Conservation (phyloP, 768 basidiomycete species). For the Scleroderma bovista region DNA sequence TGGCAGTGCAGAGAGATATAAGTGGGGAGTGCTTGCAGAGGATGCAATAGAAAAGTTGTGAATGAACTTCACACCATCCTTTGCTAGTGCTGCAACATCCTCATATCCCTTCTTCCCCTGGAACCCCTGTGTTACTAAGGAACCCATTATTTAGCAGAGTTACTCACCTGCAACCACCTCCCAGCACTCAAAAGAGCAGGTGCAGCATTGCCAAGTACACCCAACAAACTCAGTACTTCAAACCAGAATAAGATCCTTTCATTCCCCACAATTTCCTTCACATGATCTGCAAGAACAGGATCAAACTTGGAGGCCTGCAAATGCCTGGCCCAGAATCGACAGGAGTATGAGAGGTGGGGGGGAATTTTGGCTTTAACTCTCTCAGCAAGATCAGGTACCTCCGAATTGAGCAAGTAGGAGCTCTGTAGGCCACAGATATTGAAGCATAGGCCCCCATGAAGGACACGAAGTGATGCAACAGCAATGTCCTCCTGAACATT, state of each 20-base stretch:
- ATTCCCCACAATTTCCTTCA: conserved; percentile 17
- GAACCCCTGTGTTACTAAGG: neutral
- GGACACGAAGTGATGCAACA: conserved; percentile 19
- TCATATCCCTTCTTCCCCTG: neutral
- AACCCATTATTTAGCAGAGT: neutral
- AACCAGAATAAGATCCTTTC: conserved; percentile 33
- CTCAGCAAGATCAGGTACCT: conserved; percentile 14
- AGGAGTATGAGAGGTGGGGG: conserved; percentile 29
- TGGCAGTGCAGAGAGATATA: conserved; percentile 30
- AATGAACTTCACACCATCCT: conserved; percentile 28
- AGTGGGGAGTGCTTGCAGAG: conserved; percentile 8
- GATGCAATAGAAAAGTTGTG: conserved; percentile 24
- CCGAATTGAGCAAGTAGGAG: conserved; percentile 28
- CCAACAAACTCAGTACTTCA: conserved; percentile 27
- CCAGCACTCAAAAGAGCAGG: neutral
- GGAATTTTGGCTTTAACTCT: conserved; percentile 24
- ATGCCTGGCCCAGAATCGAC: conserved; percentile 34
- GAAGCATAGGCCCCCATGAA: conserved; percentile 31
- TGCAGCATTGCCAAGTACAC: neutral
- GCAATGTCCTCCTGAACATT: conserved; percentile 13
- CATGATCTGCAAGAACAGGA: conserved; percentile 8
- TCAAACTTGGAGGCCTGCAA: conserved; percentile 8
- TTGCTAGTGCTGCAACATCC: conserved; percentile 12
- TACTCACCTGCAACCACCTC: neutral
- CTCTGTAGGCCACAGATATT: conserved; percentile 35